Base-by-base conservation (phyloP, 2,329 filamentous ascomycete species). In the Myriosclerotinia scirpicola region DNA sequence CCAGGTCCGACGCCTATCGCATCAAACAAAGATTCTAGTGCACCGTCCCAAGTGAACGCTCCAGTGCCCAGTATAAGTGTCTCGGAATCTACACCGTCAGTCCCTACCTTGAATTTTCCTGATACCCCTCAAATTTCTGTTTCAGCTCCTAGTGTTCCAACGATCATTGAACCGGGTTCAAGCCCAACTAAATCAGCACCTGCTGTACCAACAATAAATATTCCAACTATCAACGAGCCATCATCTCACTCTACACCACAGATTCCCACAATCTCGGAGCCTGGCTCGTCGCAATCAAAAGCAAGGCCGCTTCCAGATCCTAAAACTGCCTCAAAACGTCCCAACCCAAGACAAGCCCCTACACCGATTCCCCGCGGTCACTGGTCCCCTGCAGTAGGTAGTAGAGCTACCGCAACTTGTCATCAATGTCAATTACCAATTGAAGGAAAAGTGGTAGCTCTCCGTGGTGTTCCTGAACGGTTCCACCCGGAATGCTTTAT, bases 401-500 rank as follows among this genome's bases (percentile, higher is more conserved):
- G 79, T 72, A 81, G 86, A 74, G 80, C 81, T 65, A 90, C 89
- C 8, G 91, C 92, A 9, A 85, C 88, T 55, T 99, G 95, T 75
- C 90, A 93, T 60, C 89, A 93, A 73, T 99, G 95, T 76, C 84
- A 87, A 12, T 83, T 90, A 26, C 88, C 92, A 0, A 98, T 99
- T 71, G 88, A 95, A 67, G 95, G 95, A 3, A 91, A 94, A 67
- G 94, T 97, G 71, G 90, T 98, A 30, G 91, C 90, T 5, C 87
- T 97, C 8, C 88, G 88, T 1, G 92, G 92, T 36, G 83, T 85
- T 50, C 74, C 79, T 4, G 84, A 88, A 73, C 90, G 93, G 26
- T 98, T 98, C 77, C 95, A 99, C 73, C 93, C 95, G 0, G 87
- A 93, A 71, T 99, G 95, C 79, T 98, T 99, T 80, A 84, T 86